Evolutionary conservation across 169 alveolate genomes (phyloP).

Genomic region (Pseudocohnilembus persalinus): DNA sequence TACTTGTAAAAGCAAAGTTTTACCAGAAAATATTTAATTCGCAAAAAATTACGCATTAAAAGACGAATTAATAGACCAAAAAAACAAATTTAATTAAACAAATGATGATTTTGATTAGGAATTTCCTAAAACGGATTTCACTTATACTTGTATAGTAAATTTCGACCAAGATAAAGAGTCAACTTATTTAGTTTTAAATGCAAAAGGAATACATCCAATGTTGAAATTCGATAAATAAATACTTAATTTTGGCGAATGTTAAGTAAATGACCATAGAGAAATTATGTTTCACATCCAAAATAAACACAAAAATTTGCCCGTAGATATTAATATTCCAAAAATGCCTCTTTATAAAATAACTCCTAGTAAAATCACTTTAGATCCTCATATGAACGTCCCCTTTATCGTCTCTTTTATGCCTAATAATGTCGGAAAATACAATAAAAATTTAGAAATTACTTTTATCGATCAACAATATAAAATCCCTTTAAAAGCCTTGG

Average conservation of each 20-base stretch:
- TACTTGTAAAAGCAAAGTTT: slow-evolving; percentile 68
- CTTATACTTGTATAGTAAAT: slow-evolving; percentile 63
- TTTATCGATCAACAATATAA: slow-evolving; percentile 59
- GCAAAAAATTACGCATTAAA: slow-evolving; percentile 47
- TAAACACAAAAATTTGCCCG: slow-evolving; percentile 76
- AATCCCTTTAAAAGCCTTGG: slow-evolving; percentile 64
- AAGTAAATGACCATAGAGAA: slow-evolving; percentile 70
- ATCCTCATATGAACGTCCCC: slow-evolving; percentile 69
- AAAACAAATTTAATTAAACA: slow-evolving; percentile 35
- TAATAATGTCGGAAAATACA: slow-evolving; percentile 73
- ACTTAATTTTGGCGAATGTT: slow-evolving; percentile 80
- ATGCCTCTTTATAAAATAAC: slow-evolving; percentile 78
- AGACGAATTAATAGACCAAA: slow-evolving; percentile 31
- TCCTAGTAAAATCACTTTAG: slow-evolving; percentile 73
- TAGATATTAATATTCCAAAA: slow-evolving; percentile 74
- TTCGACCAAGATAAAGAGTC: slow-evolving; percentile 59
- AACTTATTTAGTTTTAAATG: slow-evolving; percentile 55
- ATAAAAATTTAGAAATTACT: slow-evolving; percentile 50
- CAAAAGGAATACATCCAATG: slow-evolving; percentile 52
- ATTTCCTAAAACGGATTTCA: neutral
- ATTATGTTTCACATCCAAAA: slow-evolving; percentile 71
- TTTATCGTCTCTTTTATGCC: slow-evolving; percentile 78
- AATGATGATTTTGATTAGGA: slow-evolving; percentile 68
- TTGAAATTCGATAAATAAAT: slow-evolving; percentile 59
- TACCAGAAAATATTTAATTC: slow-evolving; percentile 2